Base-by-base conservation (phyloP, 768 basidiomycete species). In the Hydnomerulius pinastri region DNA sequence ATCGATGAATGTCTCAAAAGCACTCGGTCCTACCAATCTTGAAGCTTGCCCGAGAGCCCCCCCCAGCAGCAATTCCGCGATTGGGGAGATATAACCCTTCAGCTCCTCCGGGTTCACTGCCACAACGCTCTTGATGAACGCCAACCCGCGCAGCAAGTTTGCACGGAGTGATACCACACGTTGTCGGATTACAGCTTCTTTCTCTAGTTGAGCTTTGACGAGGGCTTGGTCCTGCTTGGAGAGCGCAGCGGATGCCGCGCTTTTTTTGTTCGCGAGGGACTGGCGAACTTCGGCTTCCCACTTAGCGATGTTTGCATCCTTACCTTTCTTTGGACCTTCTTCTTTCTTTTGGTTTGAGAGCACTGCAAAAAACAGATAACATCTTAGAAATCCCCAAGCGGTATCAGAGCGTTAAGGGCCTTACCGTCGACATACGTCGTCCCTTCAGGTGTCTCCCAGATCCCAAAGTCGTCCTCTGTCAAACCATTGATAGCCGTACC, bases 251-350 rank as follows among this genome's bases (percentile, higher is more conserved):
- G 74, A 58, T 2, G 68, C 62, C 1, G 76, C 68, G 9, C 81
- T 78, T 65, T 90, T 92, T 73, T 98, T 98, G 48, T 72, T 81
- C 6, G 90, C 90, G 1, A 98, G 74, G 0, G 86, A 83, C 57
- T 90, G 86, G 9, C 94, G 82, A n/a, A 96, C 74, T 53, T 99
- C 95, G 23, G 86, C 87, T 54, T 99, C 97, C 96, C 96, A 99
- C 61, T 91, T 87, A 15, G 91, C 87, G 12, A 96, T 88, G 29
- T 91, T 92, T 5, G 88, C 83, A 50, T 86, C 88, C 59, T 97
- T 98, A 12, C 92, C 90, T 64, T 95, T 96, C 56, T 71, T 77
- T 4, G 70, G 69, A 40, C 61, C 73, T 4, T 78, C 75, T 1
- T 73, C 76, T 10, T 66, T 65, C 59, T 87, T 87, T 48, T 79